Evolutionary conservation across 805 yeast genomes (phyloP).

Genomic region (Sporopachydermia quercuum): DNA sequence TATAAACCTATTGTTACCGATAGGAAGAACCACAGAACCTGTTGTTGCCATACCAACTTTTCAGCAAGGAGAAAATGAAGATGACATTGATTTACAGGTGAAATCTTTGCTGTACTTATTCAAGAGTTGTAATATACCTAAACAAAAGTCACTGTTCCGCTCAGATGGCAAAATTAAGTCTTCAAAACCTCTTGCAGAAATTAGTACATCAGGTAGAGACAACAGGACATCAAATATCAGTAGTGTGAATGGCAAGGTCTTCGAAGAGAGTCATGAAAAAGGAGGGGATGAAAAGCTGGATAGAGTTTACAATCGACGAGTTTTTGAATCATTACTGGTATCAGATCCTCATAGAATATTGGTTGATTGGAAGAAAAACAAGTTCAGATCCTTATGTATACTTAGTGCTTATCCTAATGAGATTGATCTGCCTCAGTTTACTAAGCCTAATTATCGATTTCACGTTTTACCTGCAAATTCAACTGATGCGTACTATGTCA

Average conservation of each 20-base stretch:
- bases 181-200: neutral
- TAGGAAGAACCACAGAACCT: conserved; percentile 14
- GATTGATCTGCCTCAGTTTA: conserved; percentile 16
- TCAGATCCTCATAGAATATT: conserved; percentile 48
- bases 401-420: conserved; percentile 34
- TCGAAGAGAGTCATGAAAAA: neutral
- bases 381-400: conserved; percentile 46
- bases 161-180: neutral
- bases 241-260: neutral
- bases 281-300: conserved; percentile 31
- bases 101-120: conserved; percentile 44
- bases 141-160: conserved; percentile 3
- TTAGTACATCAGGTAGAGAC: neutral
- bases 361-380: conserved; percentile 52
- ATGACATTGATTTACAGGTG: conserved; percentile 46
- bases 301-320: conserved; percentile 32
- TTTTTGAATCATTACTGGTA: conserved; percentile 28
- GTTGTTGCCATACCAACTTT: conserved; percentile 35
- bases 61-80: conserved; percentile 31
- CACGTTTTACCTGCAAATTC: conserved; percentile 26
- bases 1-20: conserved; percentile 21
- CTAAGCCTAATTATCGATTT: conserved; percentile 20
- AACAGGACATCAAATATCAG: neutral
- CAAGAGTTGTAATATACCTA: conserved; percentile 31
- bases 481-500: conserved; percentile 29